Conservation (phyloP, 139 green algal genomes). For the Yamagishiella unicocca region DNA sequence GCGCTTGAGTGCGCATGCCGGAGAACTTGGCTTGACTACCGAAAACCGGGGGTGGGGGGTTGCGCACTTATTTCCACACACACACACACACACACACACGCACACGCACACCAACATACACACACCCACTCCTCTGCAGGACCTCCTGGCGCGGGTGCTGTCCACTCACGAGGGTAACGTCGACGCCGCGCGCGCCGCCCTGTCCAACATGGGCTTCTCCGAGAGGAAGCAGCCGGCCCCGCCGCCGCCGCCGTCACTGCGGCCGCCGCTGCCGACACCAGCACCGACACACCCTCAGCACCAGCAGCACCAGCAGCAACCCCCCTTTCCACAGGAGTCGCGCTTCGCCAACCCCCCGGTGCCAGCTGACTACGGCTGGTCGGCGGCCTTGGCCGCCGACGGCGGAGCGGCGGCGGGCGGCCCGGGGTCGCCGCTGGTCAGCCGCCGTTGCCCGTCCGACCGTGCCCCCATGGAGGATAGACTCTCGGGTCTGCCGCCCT, state of each 20-base stretch:
- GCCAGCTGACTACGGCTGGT: background rate
- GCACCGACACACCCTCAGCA: too few species aligned
- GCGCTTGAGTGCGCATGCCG: too few species aligned
- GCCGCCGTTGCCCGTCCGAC: background rate
- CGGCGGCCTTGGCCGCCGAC: background rate
- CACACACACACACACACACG: too few species aligned
- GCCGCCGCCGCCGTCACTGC: too few species aligned
- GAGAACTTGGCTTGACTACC: too few species aligned
- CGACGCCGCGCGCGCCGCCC: background rate
- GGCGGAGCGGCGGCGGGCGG: background rate
- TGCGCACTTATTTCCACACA: too few species aligned
- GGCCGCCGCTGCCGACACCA: too few species aligned
- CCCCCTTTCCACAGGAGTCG: too few species aligned
- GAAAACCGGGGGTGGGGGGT: too few species aligned
- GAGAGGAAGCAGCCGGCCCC: background rate
- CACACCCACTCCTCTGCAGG: background rate
- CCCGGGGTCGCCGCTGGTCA: background rate
- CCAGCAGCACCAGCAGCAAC: background rate
- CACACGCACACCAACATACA: too few species aligned
- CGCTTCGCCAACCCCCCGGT: background rate
- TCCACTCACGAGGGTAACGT: background rate
- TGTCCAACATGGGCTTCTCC: background rate
- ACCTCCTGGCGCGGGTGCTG: slow-evolving; percentile 16
- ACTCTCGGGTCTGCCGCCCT: too few species aligned
- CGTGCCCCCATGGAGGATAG: too few species aligned